A percentile compares a stretch with the other conserved stretches of the same genome.
Evolutionary conservation across 257 asterid species (phyloP).

Genomic region (Anisodus tanguticus): DNA sequence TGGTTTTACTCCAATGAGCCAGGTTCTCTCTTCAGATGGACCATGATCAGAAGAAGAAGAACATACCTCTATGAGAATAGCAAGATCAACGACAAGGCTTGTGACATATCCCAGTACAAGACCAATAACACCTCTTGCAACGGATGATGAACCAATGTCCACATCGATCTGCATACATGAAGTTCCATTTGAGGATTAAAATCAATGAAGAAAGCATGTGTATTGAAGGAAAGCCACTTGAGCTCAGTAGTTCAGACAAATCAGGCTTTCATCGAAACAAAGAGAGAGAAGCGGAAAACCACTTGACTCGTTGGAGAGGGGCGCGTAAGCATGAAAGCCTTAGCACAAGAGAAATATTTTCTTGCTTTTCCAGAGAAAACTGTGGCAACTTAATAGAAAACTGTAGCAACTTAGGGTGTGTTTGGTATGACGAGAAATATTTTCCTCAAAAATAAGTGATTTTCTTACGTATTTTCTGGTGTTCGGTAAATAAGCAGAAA

Average conservation of each 20-base stretch:
- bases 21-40: background rate
- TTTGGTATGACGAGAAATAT: background rate
- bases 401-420: background rate
- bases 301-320: too few relatives aligned
- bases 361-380: background rate
- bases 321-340: background rate
- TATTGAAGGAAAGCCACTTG: conserved; percentile 13
- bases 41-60: background rate
- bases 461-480: background rate
- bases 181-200: conserved; percentile 1
- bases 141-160: conserved; percentile 98
- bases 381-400: background rate
- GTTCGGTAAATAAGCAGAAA: background rate
- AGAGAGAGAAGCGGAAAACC: too few relatives aligned
- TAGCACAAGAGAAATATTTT: background rate
- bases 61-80: conserved; percentile 84
- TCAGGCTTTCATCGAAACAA: too few relatives aligned
- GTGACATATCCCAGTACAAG: conserved; percentile 95
- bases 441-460: background rate
- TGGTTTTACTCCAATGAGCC: background rate
- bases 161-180: conserved; percentile 79
- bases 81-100: conserved; percentile 93
- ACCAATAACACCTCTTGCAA: conserved; percentile 88
- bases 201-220: conserved; percentile 13
- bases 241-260: conserved; percentile 1